phyloP scores from a whole-genome alignment of 2,329 filamentous ascomycete species.

The Fusarium staphyleae region DNA sequence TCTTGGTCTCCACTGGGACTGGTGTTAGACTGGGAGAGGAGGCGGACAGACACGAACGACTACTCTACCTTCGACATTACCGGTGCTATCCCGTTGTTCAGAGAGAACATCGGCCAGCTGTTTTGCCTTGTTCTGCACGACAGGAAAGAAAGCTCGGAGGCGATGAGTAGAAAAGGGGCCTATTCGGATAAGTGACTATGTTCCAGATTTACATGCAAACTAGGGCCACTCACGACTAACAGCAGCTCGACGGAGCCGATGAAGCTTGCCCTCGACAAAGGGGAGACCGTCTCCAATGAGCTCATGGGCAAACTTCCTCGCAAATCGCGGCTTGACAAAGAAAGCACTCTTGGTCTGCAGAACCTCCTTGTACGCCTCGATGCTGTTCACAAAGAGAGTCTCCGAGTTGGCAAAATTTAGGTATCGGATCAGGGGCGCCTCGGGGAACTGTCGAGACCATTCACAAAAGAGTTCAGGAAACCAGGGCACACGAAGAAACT shows the following conservation, averaged over 20 bases:
- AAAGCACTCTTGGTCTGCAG: constrained; percentile 38
- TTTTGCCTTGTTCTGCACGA: constrained; percentile 46
- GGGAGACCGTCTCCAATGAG: constrained; percentile 45
- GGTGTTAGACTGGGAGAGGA: neutral
- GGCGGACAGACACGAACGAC: too few relatives aligned
- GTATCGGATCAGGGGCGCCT: constrained; percentile 42
- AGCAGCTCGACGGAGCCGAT: constrained; percentile 46
- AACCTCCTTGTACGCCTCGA: constrained; percentile 40
- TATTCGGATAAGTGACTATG: constrained; percentile 12
- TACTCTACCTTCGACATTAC: constrained; percentile 32
- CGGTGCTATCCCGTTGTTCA: constrained; percentile 17
- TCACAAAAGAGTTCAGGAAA: constrained; percentile 41
- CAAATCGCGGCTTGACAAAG: constrained; percentile 41
- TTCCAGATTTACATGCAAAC: too few relatives aligned
- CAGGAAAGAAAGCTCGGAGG: constrained; percentile 41
- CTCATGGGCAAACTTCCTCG: constrained; percentile 37
- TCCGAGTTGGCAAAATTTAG: constrained; percentile 39
- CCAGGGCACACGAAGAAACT: constrained; percentile 41
- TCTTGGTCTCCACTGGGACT: constrained; percentile 35
- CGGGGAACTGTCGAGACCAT: constrained; percentile 41
- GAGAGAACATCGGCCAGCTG: constrained; percentile 39
- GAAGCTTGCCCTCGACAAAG: constrained; percentile 47
- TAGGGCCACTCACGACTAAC: constrained; percentile 39
- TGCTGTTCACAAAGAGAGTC: constrained; percentile 38
- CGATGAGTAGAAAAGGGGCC: constrained; percentile 44